phyloP scores from a whole-genome alignment of 1,284 basidiomycete genomes.

The Fistulinella cinereoalba region DNA sequence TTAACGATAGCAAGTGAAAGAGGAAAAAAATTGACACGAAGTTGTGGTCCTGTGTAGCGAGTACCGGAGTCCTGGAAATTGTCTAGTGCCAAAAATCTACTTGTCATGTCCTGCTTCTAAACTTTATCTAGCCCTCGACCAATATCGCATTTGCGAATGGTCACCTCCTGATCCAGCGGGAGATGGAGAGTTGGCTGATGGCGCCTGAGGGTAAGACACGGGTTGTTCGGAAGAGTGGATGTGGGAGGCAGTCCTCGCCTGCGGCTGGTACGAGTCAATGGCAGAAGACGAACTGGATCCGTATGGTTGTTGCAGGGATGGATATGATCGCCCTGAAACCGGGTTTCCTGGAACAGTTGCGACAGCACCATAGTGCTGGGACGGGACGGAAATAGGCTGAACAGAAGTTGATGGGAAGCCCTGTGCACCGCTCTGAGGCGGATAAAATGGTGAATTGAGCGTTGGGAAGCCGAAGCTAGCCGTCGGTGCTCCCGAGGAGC shows the following conservation, averaged over 20 bases:
- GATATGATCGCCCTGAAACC: slow-evolving; percentile 24
- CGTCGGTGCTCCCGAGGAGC: slow-evolving; percentile 20
- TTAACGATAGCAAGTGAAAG: slow-evolving; percentile 6
- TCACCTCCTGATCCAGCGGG: slow-evolving; percentile 29
- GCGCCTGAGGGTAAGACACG: slow-evolving; percentile 22
- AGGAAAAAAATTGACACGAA: not conserved
- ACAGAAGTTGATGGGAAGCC: slow-evolving; percentile 26
- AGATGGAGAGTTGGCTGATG: slow-evolving; percentile 18
- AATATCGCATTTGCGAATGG: slow-evolving; percentile 30
- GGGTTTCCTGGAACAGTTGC: slow-evolving; percentile 19
- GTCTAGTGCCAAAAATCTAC: slow-evolving; percentile 22
- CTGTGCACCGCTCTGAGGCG: slow-evolving; percentile 31
- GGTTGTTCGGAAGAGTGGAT: slow-evolving; percentile 16
- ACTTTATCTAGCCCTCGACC: slow-evolving; percentile 25
- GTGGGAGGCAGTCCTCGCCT: slow-evolving; percentile 13
- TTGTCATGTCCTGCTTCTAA: slow-evolving; percentile 10
- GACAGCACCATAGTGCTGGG: slow-evolving; percentile 27
- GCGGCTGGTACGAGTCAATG: slow-evolving; percentile 23
- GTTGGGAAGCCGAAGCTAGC: slow-evolving; percentile 34
- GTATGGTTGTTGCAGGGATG: slow-evolving; percentile 30
- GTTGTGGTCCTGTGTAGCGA: slow-evolving; percentile 2
- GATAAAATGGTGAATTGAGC: slow-evolving; percentile 46
- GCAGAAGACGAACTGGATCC: slow-evolving; percentile 14
- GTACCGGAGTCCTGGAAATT: slow-evolving; percentile 3
- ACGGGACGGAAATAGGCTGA: slow-evolving; percentile 29